Conservation (phyloP, 495 filamentous ascomycete species). For the Penicillium canariense region DNA sequence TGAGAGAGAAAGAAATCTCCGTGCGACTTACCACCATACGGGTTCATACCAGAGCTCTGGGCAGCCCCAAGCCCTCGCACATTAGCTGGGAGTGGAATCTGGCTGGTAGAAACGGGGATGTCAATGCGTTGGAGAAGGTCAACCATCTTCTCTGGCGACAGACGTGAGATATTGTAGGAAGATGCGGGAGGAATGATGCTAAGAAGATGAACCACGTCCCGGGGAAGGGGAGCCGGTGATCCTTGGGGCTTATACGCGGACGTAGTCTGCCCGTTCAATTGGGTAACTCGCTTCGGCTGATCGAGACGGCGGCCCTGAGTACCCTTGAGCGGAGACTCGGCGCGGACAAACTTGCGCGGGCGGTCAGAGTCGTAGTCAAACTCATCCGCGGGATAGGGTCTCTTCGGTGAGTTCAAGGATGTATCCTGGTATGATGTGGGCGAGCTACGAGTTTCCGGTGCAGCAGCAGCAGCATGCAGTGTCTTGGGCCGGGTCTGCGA, state of each 20-base stretch:
- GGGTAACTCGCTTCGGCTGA: conserved; percentile 61
- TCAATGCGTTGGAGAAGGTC: conserved; percentile 65
- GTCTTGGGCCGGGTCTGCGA: conserved; percentile 68
- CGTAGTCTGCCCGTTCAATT: conserved; percentile 34
- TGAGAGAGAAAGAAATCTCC: neutral
- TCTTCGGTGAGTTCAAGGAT: conserved; percentile 70
- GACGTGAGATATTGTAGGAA: conserved; percentile 61
- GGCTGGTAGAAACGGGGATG: conserved; percentile 57
- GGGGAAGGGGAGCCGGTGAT: conserved; percentile 59
- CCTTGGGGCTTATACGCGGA: conserved; percentile 43
- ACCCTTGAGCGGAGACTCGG: conserved; percentile 83
- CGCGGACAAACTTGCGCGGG: conserved; percentile 78
- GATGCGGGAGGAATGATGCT: conserved; percentile 78
- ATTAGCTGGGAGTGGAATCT: conserved; percentile 41
- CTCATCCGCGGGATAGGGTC: conserved; percentile 66
- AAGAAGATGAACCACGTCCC: conserved; percentile 76
- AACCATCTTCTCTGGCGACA: conserved; percentile 71
- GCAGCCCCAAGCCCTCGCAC: conserved; percentile 29
- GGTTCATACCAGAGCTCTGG: conserved; percentile 25
- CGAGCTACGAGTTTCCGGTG: conserved; percentile 47
- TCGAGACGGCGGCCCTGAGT: conserved; percentile 78
- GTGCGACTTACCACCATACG: conserved; percentile 35
- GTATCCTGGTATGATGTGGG: conserved; percentile 49
- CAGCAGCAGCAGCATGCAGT: conserved; percentile 22
- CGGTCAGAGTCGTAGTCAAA: conserved; percentile 64